These are phyloP conservation scores for Plasmodium ovale DNA, from an alignment of 169 alveolate genomes.

Conservation along the genomic window DNA sequence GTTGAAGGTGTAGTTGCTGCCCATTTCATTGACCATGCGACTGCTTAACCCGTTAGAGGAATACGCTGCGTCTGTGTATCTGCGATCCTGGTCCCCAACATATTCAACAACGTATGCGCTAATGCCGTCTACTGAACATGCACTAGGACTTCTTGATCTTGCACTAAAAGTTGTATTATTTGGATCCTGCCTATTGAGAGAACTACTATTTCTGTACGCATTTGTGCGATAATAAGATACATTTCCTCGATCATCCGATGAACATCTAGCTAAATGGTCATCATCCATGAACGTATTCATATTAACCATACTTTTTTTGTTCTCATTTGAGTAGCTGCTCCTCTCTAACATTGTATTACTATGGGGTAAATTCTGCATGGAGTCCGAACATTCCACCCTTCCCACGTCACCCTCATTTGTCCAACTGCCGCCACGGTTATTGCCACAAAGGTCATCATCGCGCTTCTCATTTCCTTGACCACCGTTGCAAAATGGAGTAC, in stretches of 20 bases:
- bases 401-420: too few species aligned
- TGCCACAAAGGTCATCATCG: too few species aligned
- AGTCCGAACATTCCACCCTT: neutral
- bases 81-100: constrained; percentile 47
- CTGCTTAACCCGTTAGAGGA: constrained; percentile 53
- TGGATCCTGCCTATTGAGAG: neutral
- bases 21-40: constrained; percentile 20
- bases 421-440: neutral
- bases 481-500: neutral
- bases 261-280: neutral
- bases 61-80: neutral
- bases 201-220: neutral
- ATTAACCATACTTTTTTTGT: neutral
- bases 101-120: constrained; percentile 71
- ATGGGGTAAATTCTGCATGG: neutral
- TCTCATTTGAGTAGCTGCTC: neutral
- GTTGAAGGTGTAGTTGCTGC: constrained; percentile 62
- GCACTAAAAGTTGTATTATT: neutral
- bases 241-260: constrained; percentile 11
- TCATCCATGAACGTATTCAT: neutral
- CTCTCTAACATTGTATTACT: neutral
- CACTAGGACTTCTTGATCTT: constrained; percentile 67
- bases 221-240: neutral
- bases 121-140: constrained; percentile 62
- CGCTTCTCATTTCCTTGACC: too few species aligned